phyloP scores from a whole-genome alignment of 179 eudicot species.

The Nepenthes alata region DNA sequence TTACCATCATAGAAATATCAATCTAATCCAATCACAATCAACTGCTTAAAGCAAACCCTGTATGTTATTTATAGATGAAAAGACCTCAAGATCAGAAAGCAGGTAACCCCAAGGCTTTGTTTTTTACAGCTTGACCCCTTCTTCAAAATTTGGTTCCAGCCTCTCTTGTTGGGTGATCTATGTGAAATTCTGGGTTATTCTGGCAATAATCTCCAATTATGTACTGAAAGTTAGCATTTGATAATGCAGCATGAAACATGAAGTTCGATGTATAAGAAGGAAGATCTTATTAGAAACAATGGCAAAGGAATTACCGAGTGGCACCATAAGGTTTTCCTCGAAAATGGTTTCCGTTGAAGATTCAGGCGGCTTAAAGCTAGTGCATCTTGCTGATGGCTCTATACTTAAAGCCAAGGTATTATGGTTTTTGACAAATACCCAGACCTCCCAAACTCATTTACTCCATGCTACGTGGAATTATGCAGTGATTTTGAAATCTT shows the following conservation, averaged over 20 bases:
- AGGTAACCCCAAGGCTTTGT: neutral
- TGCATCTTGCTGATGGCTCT: no score
- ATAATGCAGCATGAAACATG: constrained; percentile 1
- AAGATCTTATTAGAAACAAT: constrained; percentile 1
- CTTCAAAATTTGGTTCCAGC: no score
- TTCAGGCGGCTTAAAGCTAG: no score
- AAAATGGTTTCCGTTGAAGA: no score
- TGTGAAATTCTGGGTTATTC: neutral
- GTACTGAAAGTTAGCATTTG: neutral
- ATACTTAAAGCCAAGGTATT: no score
- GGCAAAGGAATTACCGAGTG: constrained; percentile 5
- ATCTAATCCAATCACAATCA: no score
- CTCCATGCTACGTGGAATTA: no score
- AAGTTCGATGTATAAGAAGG: constrained; percentile 3
- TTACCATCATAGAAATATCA: no score
- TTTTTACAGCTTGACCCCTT: neutral
- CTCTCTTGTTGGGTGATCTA: neutral
- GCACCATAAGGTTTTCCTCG: constrained; percentile 1
- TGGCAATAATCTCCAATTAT: constrained; percentile 7
- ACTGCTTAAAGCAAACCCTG: neutral
- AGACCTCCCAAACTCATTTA: no score
- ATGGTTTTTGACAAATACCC: no score
- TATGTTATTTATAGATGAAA: neutral
- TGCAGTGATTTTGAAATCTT: no score
- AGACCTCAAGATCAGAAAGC: neutral